Conservation (phyloP, 805 yeast species). For the Starmerella vaccinii region DNA sequence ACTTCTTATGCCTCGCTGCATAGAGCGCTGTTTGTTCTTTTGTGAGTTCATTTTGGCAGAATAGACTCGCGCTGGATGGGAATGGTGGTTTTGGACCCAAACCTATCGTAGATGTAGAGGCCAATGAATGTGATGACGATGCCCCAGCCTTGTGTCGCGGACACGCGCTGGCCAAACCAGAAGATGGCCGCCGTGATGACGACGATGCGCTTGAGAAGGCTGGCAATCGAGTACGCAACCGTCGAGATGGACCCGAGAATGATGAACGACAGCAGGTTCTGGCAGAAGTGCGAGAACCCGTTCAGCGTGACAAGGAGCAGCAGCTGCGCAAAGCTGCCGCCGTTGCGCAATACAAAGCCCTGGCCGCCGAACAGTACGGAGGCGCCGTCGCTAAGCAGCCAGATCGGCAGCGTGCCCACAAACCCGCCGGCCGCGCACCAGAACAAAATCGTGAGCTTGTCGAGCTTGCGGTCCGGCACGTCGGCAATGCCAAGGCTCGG, state of each 20-base stretch:
- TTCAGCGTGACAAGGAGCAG: conserved; percentile 43
- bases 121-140: conserved; percentile 35
- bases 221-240: conserved; percentile 75
- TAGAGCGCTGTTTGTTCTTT: too few relatives aligned
- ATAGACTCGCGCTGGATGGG: background rate
- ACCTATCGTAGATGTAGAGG: conserved; percentile 35
- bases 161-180: conserved; percentile 41
- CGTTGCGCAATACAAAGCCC: conserved; percentile 18
- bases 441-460: conserved; percentile 67
- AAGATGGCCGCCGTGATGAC: conserved; percentile 69
- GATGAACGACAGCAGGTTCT: conserved; percentile 72
- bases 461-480: conserved; percentile 40
- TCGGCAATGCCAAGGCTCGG: background rate
- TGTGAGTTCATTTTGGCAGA: conserved; percentile 2
- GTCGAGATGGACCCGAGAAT: conserved; percentile 73
- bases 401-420: conserved; percentile 60
- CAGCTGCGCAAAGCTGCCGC: conserved; percentile 36
- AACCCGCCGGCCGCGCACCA: conserved; percentile 72
- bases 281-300: conserved; percentile 69
- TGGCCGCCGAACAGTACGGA: conserved; percentile 11
- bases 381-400: conserved; percentile 50
- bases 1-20: too few relatives aligned
- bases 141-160: conserved; percentile 35
- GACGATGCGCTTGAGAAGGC: conserved; percentile 79
- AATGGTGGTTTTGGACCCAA: conserved; percentile 27